Evolutionary conservation across 768 basidiomycete genomes (phyloP).

Genomic region (Amanita brunnescens): DNA sequence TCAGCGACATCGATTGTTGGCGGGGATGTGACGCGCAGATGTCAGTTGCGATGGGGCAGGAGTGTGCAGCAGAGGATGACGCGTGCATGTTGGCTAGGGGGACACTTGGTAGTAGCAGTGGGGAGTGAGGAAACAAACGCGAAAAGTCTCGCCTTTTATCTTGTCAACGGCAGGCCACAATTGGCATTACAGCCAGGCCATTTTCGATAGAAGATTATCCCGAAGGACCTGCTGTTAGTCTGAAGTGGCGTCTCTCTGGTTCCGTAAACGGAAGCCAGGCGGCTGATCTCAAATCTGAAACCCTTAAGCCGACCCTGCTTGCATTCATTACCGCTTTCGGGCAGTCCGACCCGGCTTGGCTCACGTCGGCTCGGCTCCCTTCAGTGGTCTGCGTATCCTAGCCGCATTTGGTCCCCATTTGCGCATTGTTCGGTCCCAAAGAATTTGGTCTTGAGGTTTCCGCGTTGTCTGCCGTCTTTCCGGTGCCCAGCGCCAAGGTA

Average conservation of each 20-base stretch:
- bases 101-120: neutral
- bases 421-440: neutral
- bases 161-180: slow-evolving; percentile 9
- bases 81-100: slow-evolving; percentile 1
- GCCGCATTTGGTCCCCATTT: neutral
- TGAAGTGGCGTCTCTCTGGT: slow-evolving; percentile 5
- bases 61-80: slow-evolving; percentile 10
- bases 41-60: slow-evolving; percentile 11
- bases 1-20: slow-evolving; percentile 2
- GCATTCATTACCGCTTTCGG: neutral
- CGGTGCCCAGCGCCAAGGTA: slow-evolving; percentile 1
- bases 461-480: neutral
- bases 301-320: slow-evolving; percentile 2
- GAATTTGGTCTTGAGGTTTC: neutral
- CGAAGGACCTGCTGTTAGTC: slow-evolving; percentile 6
- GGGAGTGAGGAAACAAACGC: slow-evolving; percentile 15
- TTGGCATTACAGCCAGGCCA: slow-evolving; percentile 5
- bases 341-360: neutral
- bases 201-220: slow-evolving; percentile 7
- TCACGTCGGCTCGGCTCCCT: neutral
- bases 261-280: neutral
- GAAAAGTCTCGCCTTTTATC: slow-evolving; percentile 26
- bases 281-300: slow-evolving; percentile 3
- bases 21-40: slow-evolving; percentile 9
- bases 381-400: neutral